A percentile compares a stretch with the other conserved stretches of the same genome.
phyloP scores from a whole-genome alignment of 768 basidiomycete species.

The Suillus plorans region DNA sequence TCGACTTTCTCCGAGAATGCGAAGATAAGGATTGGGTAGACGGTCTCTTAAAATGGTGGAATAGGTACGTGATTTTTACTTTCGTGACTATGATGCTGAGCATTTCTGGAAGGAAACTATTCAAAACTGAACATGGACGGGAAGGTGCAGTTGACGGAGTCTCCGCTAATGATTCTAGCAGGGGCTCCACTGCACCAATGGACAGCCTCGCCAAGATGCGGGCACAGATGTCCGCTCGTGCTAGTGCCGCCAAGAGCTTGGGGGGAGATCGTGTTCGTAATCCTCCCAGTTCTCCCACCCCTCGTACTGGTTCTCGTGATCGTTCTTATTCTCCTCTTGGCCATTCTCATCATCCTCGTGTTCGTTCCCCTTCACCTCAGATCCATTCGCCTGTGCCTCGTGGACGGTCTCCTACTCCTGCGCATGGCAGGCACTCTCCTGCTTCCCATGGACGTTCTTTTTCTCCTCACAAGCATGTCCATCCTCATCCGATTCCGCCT shows the following conservation, averaged over 20 bases:
- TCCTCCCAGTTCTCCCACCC: background rate
- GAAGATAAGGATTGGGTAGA: conserved; percentile 1
- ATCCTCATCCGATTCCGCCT: background rate
- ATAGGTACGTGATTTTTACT: background rate
- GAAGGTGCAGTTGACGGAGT: background rate
- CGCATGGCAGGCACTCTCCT: background rate
- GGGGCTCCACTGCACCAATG: background rate
- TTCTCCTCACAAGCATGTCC: background rate
- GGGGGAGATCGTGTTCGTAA: background rate
- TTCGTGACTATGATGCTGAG: background rate
- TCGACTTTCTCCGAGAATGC: background rate
- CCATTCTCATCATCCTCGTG: background rate
- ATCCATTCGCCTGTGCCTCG: background rate
- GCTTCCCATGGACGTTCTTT: background rate
- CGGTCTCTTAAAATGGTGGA: background rate
- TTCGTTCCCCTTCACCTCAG: background rate
- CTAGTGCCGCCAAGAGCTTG: background rate
- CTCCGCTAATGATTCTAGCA: background rate
- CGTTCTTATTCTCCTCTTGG: background rate
- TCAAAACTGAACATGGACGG: background rate
- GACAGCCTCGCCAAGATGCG: background rate
- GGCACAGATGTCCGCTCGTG: background rate
- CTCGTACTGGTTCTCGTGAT: background rate
- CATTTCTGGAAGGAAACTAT: background rate
- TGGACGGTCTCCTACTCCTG: background rate